Evolutionary conservation across 108 stramenopile genomes (phyloP).

Genomic region (Fistulifera pelliculosa): DNA sequence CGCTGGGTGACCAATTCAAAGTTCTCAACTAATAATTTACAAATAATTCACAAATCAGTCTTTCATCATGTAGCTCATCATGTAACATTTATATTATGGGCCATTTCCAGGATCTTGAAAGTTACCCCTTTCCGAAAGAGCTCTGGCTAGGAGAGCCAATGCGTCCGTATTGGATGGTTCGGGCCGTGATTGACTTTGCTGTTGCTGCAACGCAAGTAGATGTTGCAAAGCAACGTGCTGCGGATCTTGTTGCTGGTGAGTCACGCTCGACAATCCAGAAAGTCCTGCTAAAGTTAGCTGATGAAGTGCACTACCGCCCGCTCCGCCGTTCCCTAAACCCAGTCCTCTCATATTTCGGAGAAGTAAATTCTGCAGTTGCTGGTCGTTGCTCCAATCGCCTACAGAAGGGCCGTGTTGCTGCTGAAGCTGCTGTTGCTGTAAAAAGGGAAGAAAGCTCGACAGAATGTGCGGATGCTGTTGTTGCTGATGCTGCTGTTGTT

Average conservation of each 20-base stretch:
- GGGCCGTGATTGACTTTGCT: too few species aligned
- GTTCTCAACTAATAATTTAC: background rate
- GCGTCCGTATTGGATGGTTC: too few species aligned
- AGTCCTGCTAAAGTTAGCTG: background rate
- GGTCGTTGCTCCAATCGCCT: too few species aligned
- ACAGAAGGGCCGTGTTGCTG: slow-evolving; percentile 2
- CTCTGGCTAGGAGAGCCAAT: too few species aligned
- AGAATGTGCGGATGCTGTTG: slow-evolving; percentile 27
- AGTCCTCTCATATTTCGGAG: background rate
- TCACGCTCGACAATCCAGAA: background rate
- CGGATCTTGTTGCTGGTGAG: background rate
- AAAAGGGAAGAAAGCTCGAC: slow-evolving; percentile 20
- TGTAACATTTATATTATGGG: background rate
- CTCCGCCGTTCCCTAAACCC: background rate
- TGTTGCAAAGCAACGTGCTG: too few species aligned
- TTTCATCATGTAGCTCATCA: background rate
- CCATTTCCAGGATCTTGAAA: too few species aligned
- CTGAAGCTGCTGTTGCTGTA: background rate
- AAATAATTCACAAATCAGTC: background rate
- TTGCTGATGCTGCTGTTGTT: slow-evolving; percentile 28
- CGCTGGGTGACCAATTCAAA: slow-evolving; percentile 16
- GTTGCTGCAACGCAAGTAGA: too few species aligned
- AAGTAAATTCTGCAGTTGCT: too few species aligned
- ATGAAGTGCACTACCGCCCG: background rate
- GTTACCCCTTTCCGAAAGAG: too few species aligned